Conservation (phyloP, 1,139 yeast species). For the Taphrina wiesneri region DNA sequence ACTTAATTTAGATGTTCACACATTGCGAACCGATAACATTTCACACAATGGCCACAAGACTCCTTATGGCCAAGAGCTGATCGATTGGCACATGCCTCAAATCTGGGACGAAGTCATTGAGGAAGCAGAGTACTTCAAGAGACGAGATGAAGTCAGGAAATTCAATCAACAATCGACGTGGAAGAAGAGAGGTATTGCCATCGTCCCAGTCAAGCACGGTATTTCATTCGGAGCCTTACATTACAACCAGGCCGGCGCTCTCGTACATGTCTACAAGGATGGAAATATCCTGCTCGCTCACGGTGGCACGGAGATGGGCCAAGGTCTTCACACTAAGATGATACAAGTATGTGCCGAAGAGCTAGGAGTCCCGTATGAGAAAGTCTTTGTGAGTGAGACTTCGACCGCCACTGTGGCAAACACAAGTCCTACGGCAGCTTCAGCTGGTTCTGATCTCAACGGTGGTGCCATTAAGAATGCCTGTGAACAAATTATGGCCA, state of each 20-base stretch:
- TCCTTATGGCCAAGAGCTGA: conserved; percentile 49
- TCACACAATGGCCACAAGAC: conserved; percentile 46
- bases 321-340: conserved; percentile 55
- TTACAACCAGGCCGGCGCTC: conserved; percentile 53
- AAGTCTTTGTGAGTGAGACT: conserved; percentile 51
- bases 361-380: conserved; percentile 48
- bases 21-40: conserved; percentile 48
- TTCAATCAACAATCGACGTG: conserved; percentile 49
- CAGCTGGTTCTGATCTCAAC: conserved; percentile 52
- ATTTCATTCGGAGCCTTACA: conserved; percentile 52
- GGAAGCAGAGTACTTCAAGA: conserved; percentile 46
- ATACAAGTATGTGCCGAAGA: conserved; percentile 52
- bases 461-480: conserved; percentile 54
- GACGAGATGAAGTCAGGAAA: conserved; percentile 47
- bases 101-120: conserved; percentile 47
- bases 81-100: conserved; percentile 49
- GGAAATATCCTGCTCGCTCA: conserved; percentile 52
- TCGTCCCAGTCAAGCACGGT: conserved; percentile 53
- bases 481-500: conserved; percentile 50
- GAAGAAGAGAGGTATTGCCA: conserved; percentile 53
- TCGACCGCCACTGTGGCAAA: conserved; percentile 53
- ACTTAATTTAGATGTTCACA: conserved; percentile 49
- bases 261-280: conserved; percentile 52
- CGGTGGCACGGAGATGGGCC: conserved; percentile 56
- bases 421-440: conserved; percentile 53